Evolutionary conservation across 352 stramenopile genomes (phyloP), one percentile per base, ranked within the genome.

Genomic region (Nothophytophthora sp.): DNA sequence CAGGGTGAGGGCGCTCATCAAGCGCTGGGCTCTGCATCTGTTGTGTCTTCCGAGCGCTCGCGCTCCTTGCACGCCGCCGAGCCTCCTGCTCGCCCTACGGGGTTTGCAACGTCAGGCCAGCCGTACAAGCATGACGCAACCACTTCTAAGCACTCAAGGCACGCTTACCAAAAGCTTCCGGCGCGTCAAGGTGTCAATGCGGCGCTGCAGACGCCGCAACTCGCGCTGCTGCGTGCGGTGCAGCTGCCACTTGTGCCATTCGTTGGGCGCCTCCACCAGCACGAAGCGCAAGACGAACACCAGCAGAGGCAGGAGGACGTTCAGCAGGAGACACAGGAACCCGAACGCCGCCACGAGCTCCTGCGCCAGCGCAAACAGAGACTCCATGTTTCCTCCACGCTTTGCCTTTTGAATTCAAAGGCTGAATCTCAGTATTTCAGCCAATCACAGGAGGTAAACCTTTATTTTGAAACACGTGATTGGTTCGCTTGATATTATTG

Each of bases 341-440:
- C 75, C 75, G 38, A 81, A 72, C 36, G 82, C 39, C 28, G 75
- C 72, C 36, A 82, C 20, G 24, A 74, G 42, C 35, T 86, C 67
- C 22, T 62, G 42, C 22, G 47, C 55, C 28, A 86, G 40, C 49
- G 25, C 35, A 25, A 38, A 45, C 25, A 58, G 15, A 42, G 19
- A 30, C 34, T 12, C 22, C 56, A 11, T 22, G 29, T n/a, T n/a
- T n/a, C n/a, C n/a, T n/a, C n/a, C n/a, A n/a, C n/a, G n/a, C n/a
- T n/a, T n/a, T n/a, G n/a, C n/a, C n/a, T n/a, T n/a, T n/a, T n/a
- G n/a, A n/a, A n/a, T n/a, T n/a, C n/a, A n/a, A n/a, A n/a, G n/a
- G n/a, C n/a, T n/a, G n/a, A n/a, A n/a, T n/a, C n/a, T n/a, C n/a
- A n/a, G n/a, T n/a, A n/a, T n/a, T n/a, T n/a, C n/a, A n/a, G n/a